phyloP scores from a whole-genome alignment of 441 rosid genomes.

The Syzygium malaccense region DNA sequence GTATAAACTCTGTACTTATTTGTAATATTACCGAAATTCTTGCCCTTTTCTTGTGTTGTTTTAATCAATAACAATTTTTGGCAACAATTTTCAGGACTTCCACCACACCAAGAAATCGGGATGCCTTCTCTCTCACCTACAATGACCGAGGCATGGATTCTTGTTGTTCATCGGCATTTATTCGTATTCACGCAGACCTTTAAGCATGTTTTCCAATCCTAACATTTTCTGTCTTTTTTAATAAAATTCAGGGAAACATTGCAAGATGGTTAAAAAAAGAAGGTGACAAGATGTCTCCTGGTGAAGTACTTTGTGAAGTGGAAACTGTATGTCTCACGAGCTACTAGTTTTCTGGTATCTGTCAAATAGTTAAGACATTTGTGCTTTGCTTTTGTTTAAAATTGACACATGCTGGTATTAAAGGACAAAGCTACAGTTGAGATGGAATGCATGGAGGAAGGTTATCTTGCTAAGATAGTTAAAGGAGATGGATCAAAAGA shows the following conservation, averaged over 20 bases:
- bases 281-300: constrained; percentile 85
- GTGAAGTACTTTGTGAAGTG: constrained; percentile 99
- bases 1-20: neutral
- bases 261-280: constrained; percentile 98
- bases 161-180: neutral
- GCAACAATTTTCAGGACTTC: constrained; percentile 59
- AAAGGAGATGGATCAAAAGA: constrained; percentile 81
- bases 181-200: neutral
- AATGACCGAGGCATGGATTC: constrained; percentile 75
- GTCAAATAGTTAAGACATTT: neutral
- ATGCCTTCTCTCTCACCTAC: constrained; percentile 99
- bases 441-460: constrained; percentile 99
- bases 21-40: neutral
- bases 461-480: constrained; percentile 88
- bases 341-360: neutral
- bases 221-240: constrained; percentile 1
- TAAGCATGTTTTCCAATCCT: neutral
- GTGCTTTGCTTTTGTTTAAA: neutral
- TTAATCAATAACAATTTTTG: constrained; percentile 2
- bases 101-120: constrained; percentile 94
- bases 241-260: constrained; percentile 71
- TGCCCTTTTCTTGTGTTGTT: neutral
- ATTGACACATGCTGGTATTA: neutral
- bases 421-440: constrained; percentile 97
- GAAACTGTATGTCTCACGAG: constrained; percentile 64